These are phyloP conservation scores for Metschnikowia similis DNA, from an alignment of 805 yeast genomes.

Conservation along the genomic window DNA sequence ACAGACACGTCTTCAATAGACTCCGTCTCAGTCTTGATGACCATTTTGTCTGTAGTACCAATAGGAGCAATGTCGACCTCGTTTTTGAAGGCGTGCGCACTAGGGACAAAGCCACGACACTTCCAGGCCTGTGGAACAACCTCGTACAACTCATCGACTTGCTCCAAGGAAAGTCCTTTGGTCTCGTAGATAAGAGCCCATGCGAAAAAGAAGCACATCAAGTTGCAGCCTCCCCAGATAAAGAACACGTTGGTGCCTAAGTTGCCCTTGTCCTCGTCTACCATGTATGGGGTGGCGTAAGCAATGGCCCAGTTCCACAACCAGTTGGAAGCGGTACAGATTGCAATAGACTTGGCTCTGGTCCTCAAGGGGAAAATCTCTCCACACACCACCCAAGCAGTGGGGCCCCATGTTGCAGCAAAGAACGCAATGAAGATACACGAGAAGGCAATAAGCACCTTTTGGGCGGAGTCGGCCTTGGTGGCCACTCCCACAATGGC, in stretches of 20 bases:
- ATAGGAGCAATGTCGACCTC: slow-evolving; percentile 11
- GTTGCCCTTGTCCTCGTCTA: slow-evolving; percentile 35
- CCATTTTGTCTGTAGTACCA: slow-evolving; percentile 9
- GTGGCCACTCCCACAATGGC: slow-evolving; percentile 42
- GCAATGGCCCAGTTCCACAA: slow-evolving; percentile 41
- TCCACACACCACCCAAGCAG: slow-evolving; percentile 37
- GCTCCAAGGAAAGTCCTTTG: slow-evolving; percentile 40
- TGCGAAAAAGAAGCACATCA: slow-evolving; percentile 30
- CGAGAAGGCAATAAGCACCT: slow-evolving; percentile 34
- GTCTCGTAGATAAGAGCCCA: slow-evolving; percentile 36
- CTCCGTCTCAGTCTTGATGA: slow-evolving; percentile 23
- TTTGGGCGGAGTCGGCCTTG: slow-evolving; percentile 29
- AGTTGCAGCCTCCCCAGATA: slow-evolving; percentile 41
- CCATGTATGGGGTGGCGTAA: slow-evolving; percentile 40
- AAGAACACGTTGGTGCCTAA: slow-evolving; percentile 40
- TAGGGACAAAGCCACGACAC: slow-evolving; percentile 29
- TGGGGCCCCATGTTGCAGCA: slow-evolving; percentile 42
- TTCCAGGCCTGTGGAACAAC: slow-evolving; percentile 31
- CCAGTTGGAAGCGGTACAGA: slow-evolving; percentile 41
- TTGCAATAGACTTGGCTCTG: slow-evolving; percentile 38
- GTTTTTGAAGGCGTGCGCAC: slow-evolving; percentile 34
- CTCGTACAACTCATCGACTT: slow-evolving; percentile 38
- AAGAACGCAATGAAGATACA: slow-evolving; percentile 39
- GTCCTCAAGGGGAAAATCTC: slow-evolving; percentile 36
- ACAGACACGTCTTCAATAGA: slow-evolving; percentile 28